These are phyloP conservation scores for Termitomyces sp. DNA, from an alignment of 768 basidiomycete genomes.

Conservation along the genomic window DNA sequence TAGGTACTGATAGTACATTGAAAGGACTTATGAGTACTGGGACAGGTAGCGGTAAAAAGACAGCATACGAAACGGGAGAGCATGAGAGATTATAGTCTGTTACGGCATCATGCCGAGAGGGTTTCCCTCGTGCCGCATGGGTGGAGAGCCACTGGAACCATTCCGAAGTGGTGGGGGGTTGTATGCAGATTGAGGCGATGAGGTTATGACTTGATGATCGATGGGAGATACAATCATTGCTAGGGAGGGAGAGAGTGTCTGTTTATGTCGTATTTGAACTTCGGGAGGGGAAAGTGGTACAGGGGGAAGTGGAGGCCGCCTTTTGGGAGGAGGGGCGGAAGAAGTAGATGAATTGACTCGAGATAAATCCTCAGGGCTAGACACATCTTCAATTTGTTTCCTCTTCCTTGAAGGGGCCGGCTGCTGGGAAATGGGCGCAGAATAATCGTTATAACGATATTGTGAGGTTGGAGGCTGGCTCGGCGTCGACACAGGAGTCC, in stretches of 20 bases:
- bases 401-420: slow-evolving; percentile 37
- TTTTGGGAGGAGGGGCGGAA: slow-evolving; percentile 27
- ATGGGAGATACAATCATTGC: slow-evolving; percentile 61
- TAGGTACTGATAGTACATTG: not conserved
- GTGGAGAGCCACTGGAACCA: slow-evolving; percentile 20
- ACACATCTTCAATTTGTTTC: slow-evolving; percentile 35
- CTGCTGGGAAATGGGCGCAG: slow-evolving; percentile 28
- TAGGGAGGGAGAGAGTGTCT: slow-evolving; percentile 55
- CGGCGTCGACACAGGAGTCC: slow-evolving; percentile 42
- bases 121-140: slow-evolving; percentile 17
- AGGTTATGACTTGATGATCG: slow-evolving; percentile 32
- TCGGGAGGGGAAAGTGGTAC: slow-evolving; percentile 21
- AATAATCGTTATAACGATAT: slow-evolving; percentile 27
- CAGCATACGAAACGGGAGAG: slow-evolving; percentile 2
- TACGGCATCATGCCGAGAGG: slow-evolving; percentile 18
- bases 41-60: not conserved
- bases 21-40: not conserved
- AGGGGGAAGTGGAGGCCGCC: slow-evolving; percentile 26
- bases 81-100: not conserved
- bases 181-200: slow-evolving; percentile 28
- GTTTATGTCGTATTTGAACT: slow-evolving; percentile 28
- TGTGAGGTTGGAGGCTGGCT: slow-evolving; percentile 39
- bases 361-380: slow-evolving; percentile 18
- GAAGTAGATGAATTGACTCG: slow-evolving; percentile 18
- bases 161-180: slow-evolving; percentile 23